Evolutionary conservation across 768 basidiomycete species (phyloP), one percentile per base, ranked within the genome.

Genomic region (Termitomyces sp.): DNA sequence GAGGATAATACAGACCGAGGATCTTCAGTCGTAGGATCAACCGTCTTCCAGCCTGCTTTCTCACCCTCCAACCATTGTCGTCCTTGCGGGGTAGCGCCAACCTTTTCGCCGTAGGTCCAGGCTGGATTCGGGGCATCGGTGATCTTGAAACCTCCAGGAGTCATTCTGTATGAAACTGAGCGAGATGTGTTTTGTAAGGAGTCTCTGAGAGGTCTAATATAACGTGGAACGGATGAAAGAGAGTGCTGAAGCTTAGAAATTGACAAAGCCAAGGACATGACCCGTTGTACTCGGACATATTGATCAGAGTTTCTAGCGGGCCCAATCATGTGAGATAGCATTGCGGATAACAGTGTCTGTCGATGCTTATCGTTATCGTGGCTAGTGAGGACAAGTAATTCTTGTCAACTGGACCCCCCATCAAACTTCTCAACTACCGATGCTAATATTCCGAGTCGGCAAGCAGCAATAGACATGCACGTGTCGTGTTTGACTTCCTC

Each of bases 11-110:
- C 69, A 24, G 36, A 75, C 77, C 66, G 65, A 22, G 72, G 65
- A 52, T 76, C 73, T 54, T 69, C 69, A 46, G 67, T 65, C 7
- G 72, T 57, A 4, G 70, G 59, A 64, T 78, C 72, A 7, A 77
- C 53, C 3, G 67, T 70, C 54, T 70, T 72, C 75, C 76, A 71
- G 49, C 81, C 70, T 56, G 65, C 60, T 48, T 74, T 72, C 52
- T 77, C 76, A 18, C 75, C 75, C 56, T 81, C 79, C 56, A 75
- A 66, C 70, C 81, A 78, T 47, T 69, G 69, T 58, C 63, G 60
- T n/a, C 77, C 78, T 26, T 65, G 66, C 9, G 69, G 63, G 9
- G 76, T 75, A 6, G 66, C 56, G 2, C 70, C 70, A 22, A 74
- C 62, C 20, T 59, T 56, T 48, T 75, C 68, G 0, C 75, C 77